Base-by-base conservation (phyloP, 75 land plant genomes). In the Pinus albicaulis region DNA sequence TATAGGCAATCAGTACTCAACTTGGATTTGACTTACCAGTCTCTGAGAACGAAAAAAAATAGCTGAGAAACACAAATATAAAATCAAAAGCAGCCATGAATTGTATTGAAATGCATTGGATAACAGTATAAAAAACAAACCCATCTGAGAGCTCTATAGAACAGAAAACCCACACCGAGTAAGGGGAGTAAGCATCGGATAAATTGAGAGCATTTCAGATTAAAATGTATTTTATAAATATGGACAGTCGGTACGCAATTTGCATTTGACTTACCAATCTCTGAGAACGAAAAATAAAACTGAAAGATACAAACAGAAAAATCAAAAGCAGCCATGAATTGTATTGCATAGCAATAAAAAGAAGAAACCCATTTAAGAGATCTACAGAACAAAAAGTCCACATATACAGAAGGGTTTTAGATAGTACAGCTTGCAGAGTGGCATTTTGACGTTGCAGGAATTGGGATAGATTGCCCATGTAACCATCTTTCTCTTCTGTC, bases 381-480 rank as follows among this genome's bases (percentile, higher is more conserved):
- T 68, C 11, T n/a, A 41, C 17, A 3, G 17, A 34, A 64, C 7
- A 16, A 41, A 13, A 8, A 48, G 8, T 10, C 52, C 10, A 8
- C 10, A 7, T 48, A 8, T 7, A 48, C 7, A 48, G 11, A 48
- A 48, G 52, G 52, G 52, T 48, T 48, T 48, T 8, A 48, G 52
- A 48, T 48, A 48, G 52, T 72, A 72, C 74, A 15, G 57, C 31
- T 55, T 55, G 74, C 56, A 72, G 57, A 24, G 57, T 7, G 57
- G 34, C 19, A 24, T 55, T 6, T 55, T 72, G 31, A 17, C 17
- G 74, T 4, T 25, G 56, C 2, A 72, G 34, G 20, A 72, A 72
- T 16, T 55, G 57, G 2, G 57, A 72, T 48, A 72, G 12, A 16
- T 72, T 57, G 19, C 74, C 74, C 74, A 72, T 55, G 74, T 72